Conservation (phyloP, 2,329 filamentous ascomycete species). For the Scedosporium dehoogii region DNA sequence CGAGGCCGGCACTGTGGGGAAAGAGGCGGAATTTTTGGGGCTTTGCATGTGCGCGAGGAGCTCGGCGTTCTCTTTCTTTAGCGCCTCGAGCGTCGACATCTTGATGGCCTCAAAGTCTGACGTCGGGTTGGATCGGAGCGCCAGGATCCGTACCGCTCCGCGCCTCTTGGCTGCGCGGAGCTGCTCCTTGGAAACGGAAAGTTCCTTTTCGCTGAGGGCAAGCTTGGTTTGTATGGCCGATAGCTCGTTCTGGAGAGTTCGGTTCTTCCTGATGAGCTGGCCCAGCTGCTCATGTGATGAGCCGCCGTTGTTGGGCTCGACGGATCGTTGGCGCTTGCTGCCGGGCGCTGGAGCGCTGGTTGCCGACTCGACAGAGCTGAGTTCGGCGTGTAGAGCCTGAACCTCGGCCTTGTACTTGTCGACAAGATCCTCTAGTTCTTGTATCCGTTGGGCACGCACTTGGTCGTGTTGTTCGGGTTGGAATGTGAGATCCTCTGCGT, state of each 20-base stretch:
- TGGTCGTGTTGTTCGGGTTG: slow-evolving; percentile 71
- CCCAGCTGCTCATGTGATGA: slow-evolving; percentile 62
- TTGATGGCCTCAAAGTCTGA: slow-evolving; percentile 79
- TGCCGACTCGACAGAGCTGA: slow-evolving; percentile 51
- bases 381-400: slow-evolving; percentile 60
- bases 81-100: slow-evolving; percentile 62
- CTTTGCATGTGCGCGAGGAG: slow-evolving; percentile 62
- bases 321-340: slow-evolving; percentile 55
- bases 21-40: slow-evolving; percentile 26
- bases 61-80: slow-evolving; percentile 76
- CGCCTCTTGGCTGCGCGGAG: slow-evolving; percentile 56
- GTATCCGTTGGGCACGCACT: slow-evolving; percentile 62
- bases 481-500: slow-evolving; percentile 80
- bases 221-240: slow-evolving; percentile 58
- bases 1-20: slow-evolving; percentile 63
- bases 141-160: slow-evolving; percentile 71
- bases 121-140: slow-evolving; percentile 86
- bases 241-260: slow-evolving; percentile 72
- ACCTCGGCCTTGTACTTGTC: slow-evolving; percentile 80
- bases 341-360: slow-evolving; percentile 30
- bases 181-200: slow-evolving; percentile 63
- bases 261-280: slow-evolving; percentile 77
- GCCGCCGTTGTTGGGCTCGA: slow-evolving; percentile 46
- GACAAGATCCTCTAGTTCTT: slow-evolving; percentile 75
- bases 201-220: slow-evolving; percentile 63